Base-by-base conservation (phyloP, 2,329 filamentous ascomycete genomes). In the Aureobasidium sp. region DNA sequence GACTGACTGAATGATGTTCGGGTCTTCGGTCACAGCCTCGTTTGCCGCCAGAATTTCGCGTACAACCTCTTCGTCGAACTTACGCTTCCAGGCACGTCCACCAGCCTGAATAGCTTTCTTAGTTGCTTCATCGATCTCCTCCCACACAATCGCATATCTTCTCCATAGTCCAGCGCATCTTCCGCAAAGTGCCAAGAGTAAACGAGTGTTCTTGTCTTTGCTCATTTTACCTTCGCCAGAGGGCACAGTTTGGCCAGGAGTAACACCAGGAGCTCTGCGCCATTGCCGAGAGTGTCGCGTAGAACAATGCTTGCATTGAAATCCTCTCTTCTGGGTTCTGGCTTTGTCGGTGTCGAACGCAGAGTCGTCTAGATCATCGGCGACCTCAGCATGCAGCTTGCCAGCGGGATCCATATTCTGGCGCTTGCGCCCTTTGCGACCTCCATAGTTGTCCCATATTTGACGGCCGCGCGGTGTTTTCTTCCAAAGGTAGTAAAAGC, bases 401-500 rank as follows among this genome's bases (percentile, higher is more conserved):
- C 85, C 85, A 16, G 83, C 82, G 7, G 83, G 82, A 50, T 86
- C 87, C 49, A 76, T 65, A 61, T 76, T 76, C 36, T 75, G 72
- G 27, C 75, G 73, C 68, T 85, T 88, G 74, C 93, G 95, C 61
- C 90, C 90, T 71, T 95, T 96, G 49, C 93, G 85, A 11, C 90
- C 91, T 55, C 90, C 85, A 68, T 89, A 96, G 66, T 86, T 90
- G 63, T 91, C 91, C 92, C 94, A 97, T 27, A 99, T 86, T 68
- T 94, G 86, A 70, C 84, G 87, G 44, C 94, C 94, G 62, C 87
- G 86, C 2, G 88, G 82, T 0, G 91, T 91, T 75, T 97, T 97
- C 77, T 99, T 99, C 94, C 94, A 99, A 66, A 90, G 90, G 73
- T 99, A 99, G 75, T 97, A 99, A 71, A 89, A 95, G 3, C 94